Base-by-base conservation (phyloP, 2,329 filamentous ascomycete species). In the Fusarium sp. region DNA sequence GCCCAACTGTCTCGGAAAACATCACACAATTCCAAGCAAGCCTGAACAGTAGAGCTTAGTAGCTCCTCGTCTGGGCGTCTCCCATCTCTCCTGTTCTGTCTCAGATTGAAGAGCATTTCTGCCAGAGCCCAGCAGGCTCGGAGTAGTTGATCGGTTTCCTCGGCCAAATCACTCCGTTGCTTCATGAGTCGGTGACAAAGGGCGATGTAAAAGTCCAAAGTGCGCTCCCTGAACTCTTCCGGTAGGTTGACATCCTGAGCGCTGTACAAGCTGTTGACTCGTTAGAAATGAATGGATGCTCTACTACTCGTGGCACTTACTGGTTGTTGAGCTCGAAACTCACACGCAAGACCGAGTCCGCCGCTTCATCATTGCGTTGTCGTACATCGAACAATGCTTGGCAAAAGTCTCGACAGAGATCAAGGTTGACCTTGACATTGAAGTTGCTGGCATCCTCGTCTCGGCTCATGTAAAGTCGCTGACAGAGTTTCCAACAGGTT, bases 321-420 rank as follows among this genome's bases (percentile, higher is more conserved):
- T 98, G 94, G 74, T 97, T 98, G 81, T 97, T 97, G 25, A 98
- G 85, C 81, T 98, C 95, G 77, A 97, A 97, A 81, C 93, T 97
- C 71, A 98, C 94, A 49, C 95, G 87, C 48, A 98, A 81, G 16
- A 98, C 91, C 0, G 94, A 97, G 78, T 98, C 95, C 0, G 92
- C 88, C 2, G 89, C 82, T 74, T 96, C 93, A 68, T 97, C 92
- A 54, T 91, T 89, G 69, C 90, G 90, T 63, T 91, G 87, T 41
- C 94, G 87, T 20, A 95, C 90, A 76, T 98, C 94, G 75, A 98
- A 98, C 13, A 98, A 83, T 0, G 93, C 88, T 80, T 97, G 94
- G 74, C 94, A 97, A 76, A 98, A 97, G 70, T 97, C 93, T 23
- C 94, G 90, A 78, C 94, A 97, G 7, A 97, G 84, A 77, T 97